A percentile compares a stretch with the other conserved stretches of the same genome.
These are phyloP conservation scores for Beauveria asiatica DNA, from an alignment of 2,329 filamentous ascomycete genomes.

Conservation along the genomic window DNA sequence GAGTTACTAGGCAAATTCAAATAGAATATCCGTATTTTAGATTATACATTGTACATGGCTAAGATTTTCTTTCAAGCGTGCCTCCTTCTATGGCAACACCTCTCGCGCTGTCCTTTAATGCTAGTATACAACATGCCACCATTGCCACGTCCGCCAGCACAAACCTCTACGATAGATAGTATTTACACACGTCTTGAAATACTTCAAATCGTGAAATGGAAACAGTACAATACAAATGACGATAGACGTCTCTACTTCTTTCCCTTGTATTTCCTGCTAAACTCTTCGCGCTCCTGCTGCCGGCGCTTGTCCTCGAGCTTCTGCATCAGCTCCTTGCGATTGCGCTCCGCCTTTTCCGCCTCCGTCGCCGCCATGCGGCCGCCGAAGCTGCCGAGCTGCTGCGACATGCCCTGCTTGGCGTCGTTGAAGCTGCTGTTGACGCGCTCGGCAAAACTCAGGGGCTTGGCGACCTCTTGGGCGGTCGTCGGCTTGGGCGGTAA, in stretches of 20 bases:
- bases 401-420: conserved; percentile 29
- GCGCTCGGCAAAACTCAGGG: conserved; percentile 23
- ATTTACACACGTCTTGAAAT: background rate
- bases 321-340: conserved; percentile 25
- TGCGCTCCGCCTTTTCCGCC: conserved; percentile 26
- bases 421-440: conserved; percentile 26
- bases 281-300: conserved; percentile 29
- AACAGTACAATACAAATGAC: background rate
- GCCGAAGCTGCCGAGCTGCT: conserved; percentile 26
- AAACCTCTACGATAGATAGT: background rate
- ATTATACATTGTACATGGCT: conserved; percentile 4
- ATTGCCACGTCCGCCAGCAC: background rate
- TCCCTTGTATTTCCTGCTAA: conserved; percentile 33
- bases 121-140: conserved; percentile 1
- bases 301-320: conserved; percentile 28
- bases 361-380: conserved; percentile 25
- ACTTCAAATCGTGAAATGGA: background rate
- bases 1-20: background rate
- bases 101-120: background rate
- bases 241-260: background rate
- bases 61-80: background rate
- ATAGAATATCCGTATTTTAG: background rate
- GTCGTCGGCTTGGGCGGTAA: conserved; percentile 13
- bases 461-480: conserved; percentile 14
- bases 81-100: background rate